Base-by-base conservation (phyloP, 495 filamentous ascomycete species). In the Daldinia concentrica region DNA sequence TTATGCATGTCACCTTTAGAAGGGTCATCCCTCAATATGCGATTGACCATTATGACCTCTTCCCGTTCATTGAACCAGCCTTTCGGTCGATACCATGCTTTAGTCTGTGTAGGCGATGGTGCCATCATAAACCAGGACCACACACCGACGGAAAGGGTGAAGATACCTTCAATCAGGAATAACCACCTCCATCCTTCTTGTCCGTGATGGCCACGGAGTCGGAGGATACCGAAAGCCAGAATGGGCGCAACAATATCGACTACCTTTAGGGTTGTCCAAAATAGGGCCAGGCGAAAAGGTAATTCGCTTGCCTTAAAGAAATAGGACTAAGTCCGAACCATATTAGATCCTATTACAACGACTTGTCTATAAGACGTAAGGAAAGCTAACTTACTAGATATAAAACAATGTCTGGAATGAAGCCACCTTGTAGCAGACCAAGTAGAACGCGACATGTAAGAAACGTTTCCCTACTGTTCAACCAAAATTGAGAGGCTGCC, bases 1-100 rank as follows among this genome's bases (percentile, higher is more conserved):
- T 83, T 85, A 73, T 86, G 82, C 85, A 86, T 86, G 62, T 82
- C 82, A 27, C 88, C 87, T 74, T 92, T 91, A 27, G 82, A 84
- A 0, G 90, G 90, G 73, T 91, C 90, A 69, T 92, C 90, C 17
- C 89, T 82, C 27, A 93, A 78, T n/a, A 92, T 84, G 12, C 90
- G 86, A 69, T 91, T 93, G n/a, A 91, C 90, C 58, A 92, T 84
- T 65, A 92, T 90, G 14, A 77, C 78, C 66, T 88, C 87, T 71
- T 91, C 87, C 3, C 79, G 79, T 64, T 89, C 88, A 8, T 79
- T 84, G 75, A 90, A 90, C 87, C 87, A 90, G 27, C 89, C 89
- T 67, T 89, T 90, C 0, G 89, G 89, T 3, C 90, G 86, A 66
- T 88, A 83, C 66, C 81, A 78, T 26, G 86, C 85, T 30, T 80